Evolutionary conservation across 768 basidiomycete genomes (phyloP).

Genomic region (Tricholoma hemisulphureum): DNA sequence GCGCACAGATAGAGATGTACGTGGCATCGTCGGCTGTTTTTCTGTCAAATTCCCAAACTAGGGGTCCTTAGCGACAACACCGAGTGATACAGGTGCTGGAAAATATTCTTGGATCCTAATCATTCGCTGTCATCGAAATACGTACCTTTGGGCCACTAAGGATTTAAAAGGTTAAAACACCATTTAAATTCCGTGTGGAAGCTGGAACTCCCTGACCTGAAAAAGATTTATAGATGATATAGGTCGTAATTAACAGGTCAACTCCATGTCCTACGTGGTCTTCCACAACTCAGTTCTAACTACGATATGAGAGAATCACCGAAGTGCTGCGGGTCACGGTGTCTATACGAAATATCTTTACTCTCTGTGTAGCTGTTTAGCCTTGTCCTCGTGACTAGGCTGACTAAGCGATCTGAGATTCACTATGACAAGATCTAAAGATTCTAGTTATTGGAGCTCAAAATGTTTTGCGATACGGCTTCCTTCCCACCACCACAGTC

Average conservation of each 20-base stretch:
- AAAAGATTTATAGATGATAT: not conserved
- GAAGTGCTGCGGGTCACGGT: too few species aligned
- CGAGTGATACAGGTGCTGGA: conserved; percentile 68
- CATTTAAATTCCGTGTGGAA: too few species aligned
- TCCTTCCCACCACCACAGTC: conserved; percentile 5
- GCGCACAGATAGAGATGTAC: conserved; percentile 55
- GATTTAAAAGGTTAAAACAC: not conserved
- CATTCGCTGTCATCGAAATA: too few species aligned
- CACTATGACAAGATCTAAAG: not conserved
- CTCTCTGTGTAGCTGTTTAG: too few species aligned
- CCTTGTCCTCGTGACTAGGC: too few species aligned
- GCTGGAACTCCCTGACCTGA: not conserved
- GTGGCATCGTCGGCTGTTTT: conserved; percentile 12
- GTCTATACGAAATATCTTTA: too few species aligned
- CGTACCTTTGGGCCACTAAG: too few species aligned
- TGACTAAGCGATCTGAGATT: conserved; percentile 4
- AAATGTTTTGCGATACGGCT: not conserved
- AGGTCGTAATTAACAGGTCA: not conserved
- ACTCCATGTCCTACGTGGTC: too few species aligned
- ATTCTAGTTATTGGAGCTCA: not conserved
- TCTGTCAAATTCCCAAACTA: conserved; percentile 1
- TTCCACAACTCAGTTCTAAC: too few species aligned
- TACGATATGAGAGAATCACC: too few species aligned
- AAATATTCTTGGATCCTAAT: conserved; percentile 20
- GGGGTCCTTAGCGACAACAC: conserved; percentile 56